A percentile compares a stretch with the other conserved stretches of the same genome.
Evolutionary conservation across 1,284 basidiomycete genomes (phyloP).

Genomic region (Sporisorium exsertum): DNA sequence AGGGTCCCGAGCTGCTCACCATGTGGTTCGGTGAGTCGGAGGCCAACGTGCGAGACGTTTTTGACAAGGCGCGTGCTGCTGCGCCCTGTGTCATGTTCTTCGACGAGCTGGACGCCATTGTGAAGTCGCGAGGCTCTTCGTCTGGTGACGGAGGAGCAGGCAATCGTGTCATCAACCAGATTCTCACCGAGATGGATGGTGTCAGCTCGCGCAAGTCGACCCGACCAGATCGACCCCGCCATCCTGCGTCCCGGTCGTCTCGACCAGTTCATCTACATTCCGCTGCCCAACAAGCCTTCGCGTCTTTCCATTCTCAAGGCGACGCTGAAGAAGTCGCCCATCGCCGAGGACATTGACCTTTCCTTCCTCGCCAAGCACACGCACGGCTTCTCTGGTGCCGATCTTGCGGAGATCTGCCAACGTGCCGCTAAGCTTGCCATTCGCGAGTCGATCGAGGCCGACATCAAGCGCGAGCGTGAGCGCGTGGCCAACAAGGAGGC

Average conservation of each 20-base stretch:
- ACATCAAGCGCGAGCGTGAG: slow-evolving; percentile 84
- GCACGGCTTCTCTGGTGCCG: slow-evolving; percentile 98
- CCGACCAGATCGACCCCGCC: slow-evolving; percentile 98
- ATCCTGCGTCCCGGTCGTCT: slow-evolving; percentile 98
- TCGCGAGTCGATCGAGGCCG: slow-evolving; percentile 91
- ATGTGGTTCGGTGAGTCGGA: slow-evolving; percentile 99
- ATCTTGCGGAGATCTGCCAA: slow-evolving; percentile 98
- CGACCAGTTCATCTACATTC: slow-evolving; percentile 75
- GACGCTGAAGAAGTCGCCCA: slow-evolving; percentile 89
- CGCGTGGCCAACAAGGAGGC: slow-evolving; percentile 46
- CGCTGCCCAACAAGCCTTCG: slow-evolving; percentile 88
- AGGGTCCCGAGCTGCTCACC: slow-evolving; percentile 91
- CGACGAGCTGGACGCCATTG: slow-evolving; percentile 98
- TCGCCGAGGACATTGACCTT: slow-evolving; percentile 87
- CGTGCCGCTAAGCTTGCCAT: slow-evolving; percentile 97
- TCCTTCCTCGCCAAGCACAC: slow-evolving; percentile 90
- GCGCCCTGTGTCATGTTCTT: slow-evolving; percentile 99
- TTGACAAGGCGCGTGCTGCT: slow-evolving; percentile 98
- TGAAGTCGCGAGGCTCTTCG: slow-evolving; percentile 88
- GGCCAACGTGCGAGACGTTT: slow-evolving; percentile 98
- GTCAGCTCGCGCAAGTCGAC: slow-evolving; percentile 97
- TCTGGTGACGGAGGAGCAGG: slow-evolving; percentile 93
- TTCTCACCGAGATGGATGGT: slow-evolving; percentile 98
- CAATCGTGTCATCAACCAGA: slow-evolving; percentile 96
- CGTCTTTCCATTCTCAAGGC: slow-evolving; percentile 92